phyloP scores from a whole-genome alignment of 441 rosid species.

The Kokia cookei region DNA sequence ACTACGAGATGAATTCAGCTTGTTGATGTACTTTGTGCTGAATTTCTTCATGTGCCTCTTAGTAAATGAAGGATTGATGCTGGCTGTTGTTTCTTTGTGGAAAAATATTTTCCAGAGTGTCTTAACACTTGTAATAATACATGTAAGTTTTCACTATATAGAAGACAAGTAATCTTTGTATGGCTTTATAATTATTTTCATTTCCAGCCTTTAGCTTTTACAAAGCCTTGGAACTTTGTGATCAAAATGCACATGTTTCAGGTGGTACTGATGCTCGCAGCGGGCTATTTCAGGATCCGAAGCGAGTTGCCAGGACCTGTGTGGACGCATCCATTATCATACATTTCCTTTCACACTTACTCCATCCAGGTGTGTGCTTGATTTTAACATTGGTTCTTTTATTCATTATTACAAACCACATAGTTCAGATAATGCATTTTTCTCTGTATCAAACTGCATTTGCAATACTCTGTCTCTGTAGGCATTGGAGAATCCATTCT shows the following conservation, averaged over 20 bases:
- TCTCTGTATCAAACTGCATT: neutral
- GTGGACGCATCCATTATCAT: conserved; percentile 89
- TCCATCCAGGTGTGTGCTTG: conserved; percentile 58
- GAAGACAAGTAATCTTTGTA: neutral
- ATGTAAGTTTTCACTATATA: conserved; percentile 49
- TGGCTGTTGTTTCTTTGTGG: conserved; percentile 64
- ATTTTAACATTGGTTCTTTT: neutral
- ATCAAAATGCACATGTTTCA: conserved; percentile 27
- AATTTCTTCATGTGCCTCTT: conserved; percentile 89
- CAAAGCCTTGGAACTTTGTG: neutral
- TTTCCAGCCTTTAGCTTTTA: neutral
- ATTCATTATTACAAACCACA: neutral
- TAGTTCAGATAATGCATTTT: neutral
- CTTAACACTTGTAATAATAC: conserved; percentile 51
- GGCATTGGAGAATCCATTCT: neutral
- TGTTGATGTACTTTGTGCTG: conserved; percentile 97
- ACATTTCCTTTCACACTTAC: conserved; percentile 83
- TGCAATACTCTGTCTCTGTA: neutral
- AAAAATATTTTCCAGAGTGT: conserved; percentile 76
- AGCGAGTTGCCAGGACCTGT: conserved; percentile 72
- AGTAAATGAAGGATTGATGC: conserved; percentile 88
- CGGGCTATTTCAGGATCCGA: conserved; percentile 88
- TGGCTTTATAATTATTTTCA: neutral
- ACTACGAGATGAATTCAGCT: conserved; percentile 80
- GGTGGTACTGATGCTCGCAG: conserved; percentile 95